Evolutionary conservation across 2,329 filamentous ascomycete genomes (phyloP), one percentile per base, ranked within the genome.

Genomic region (Remersonia thermophila): DNA sequence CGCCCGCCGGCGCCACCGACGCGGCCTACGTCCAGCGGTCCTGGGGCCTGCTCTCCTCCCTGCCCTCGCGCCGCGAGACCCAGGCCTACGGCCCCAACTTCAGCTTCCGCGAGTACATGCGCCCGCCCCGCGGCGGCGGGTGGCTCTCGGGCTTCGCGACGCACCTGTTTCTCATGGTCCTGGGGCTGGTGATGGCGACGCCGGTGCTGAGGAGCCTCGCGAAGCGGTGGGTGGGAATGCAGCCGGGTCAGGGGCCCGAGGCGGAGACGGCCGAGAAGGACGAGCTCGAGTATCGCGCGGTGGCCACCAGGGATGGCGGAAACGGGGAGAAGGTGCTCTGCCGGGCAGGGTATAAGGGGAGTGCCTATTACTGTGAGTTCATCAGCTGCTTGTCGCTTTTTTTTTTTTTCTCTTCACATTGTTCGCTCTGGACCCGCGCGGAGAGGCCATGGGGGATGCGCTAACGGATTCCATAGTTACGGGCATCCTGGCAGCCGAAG

Each of bases 341-440:
- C 35, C 66, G 66, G 35, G 67, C 73, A 28, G 61, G 65, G 46
- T 76, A 66, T 45, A 56, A 65, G 3, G 79, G 80, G 3, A 70
- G 71, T 47, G 63, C 76, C 52, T 89, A 87, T 54, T 58, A 62
- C n/a, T 57, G 73, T 79, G 54, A 69, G 74, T 54, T n/a, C n/a
- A n/a, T n/a, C n/a, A n/a, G n/a, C n/a, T n/a, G n/a, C n/a, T n/a
- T n/a, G n/a, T n/a, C n/a, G n/a, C n/a, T n/a, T n/a, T n/a, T n/a
- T n/a, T n/a, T n/a, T n/a, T n/a, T n/a, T n/a, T n/a, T n/a, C n/a
- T n/a, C n/a, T n/a, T n/a, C n/a, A n/a, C n/a, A n/a, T n/a, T n/a
- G n/a, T n/a, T n/a, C n/a, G n/a, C n/a, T n/a, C n/a, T n/a, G n/a
- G n/a, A n/a, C n/a, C n/a, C n/a, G n/a, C n/a, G n/a, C n/a, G n/a